These are phyloP conservation scores for Phyllosticta citrichinensis DNA, from an alignment of 2,329 filamentous ascomycete species.

Conservation along the genomic window DNA sequence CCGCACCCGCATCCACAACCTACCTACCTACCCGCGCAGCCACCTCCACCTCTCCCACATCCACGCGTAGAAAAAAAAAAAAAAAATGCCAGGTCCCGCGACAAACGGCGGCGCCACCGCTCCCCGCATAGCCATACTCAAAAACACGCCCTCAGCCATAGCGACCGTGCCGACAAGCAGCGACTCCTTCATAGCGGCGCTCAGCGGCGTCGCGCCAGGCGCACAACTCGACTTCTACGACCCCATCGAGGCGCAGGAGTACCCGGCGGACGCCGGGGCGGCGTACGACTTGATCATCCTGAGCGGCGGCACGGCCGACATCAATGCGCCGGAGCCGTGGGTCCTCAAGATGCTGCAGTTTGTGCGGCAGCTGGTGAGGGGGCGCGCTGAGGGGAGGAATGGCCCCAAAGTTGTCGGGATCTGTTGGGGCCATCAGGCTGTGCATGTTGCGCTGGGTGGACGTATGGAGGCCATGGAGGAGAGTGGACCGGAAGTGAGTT, in stretches of 20 bases:
- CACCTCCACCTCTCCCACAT: no score
- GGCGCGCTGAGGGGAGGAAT: neutral
- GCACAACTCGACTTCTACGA: slow-evolving; percentile 8
- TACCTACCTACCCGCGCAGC: neutral
- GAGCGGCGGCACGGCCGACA: slow-evolving; percentile 8
- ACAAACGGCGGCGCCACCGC: neutral
- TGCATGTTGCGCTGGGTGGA: slow-evolving; percentile 5
- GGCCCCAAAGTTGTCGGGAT: slow-evolving; percentile 3
- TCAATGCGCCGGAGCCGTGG: slow-evolving; percentile 8
- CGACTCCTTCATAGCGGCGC: neutral
- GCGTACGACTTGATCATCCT: slow-evolving; percentile 3
- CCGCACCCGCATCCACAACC: neutral
- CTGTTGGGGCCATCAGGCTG: slow-evolving; percentile 9
- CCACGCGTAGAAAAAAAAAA: no score
- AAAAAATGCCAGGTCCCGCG: neutral
- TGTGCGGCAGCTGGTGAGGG: neutral
- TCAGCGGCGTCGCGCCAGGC: neutral
- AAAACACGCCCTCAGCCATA: neutral
- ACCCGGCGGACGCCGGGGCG: neutral
- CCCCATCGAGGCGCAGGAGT: slow-evolving; percentile 2
- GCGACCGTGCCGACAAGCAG: neutral
- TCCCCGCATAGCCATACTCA: slow-evolving; percentile 1
- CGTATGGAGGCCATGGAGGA: neutral
- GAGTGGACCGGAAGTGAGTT: slow-evolving; percentile 5
- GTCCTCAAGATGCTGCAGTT: slow-evolving; percentile 7